Conservation (phyloP, 2,329 filamentous ascomycete species). For the Drechslerella coelobrocha region DNA sequence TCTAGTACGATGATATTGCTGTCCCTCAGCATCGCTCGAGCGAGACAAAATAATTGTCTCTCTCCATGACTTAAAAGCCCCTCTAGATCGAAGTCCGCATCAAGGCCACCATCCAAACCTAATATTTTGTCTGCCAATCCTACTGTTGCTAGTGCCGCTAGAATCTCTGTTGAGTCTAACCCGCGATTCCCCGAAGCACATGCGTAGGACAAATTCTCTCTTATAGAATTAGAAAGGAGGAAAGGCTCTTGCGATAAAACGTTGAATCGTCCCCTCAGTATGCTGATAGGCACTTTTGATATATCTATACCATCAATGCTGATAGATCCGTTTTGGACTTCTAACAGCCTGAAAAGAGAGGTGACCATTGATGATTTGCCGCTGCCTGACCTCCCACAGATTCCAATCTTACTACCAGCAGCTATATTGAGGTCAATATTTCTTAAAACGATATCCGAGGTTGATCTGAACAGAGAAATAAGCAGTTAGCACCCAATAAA, state of each 20-base stretch:
- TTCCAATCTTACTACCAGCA: slow-evolving; percentile 34
- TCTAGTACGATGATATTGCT: slow-evolving; percentile 40
- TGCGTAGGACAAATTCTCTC: slow-evolving; percentile 40
- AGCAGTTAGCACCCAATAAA: background rate
- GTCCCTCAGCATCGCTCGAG: slow-evolving; percentile 60
- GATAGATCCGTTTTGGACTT: slow-evolving; percentile 34
- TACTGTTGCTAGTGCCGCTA: slow-evolving; percentile 23
- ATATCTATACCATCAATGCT: slow-evolving; percentile 44
- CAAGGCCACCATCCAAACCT: slow-evolving; percentile 18
- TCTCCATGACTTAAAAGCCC: slow-evolving; percentile 34
- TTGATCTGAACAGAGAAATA: background rate
- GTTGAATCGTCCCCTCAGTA: slow-evolving; percentile 39
- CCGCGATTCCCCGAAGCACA: slow-evolving; percentile 21
- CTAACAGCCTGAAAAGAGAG: slow-evolving; percentile 36
- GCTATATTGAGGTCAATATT: slow-evolving; percentile 22
- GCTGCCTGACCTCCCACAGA: slow-evolving; percentile 49
- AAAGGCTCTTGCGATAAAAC: slow-evolving; percentile 50
- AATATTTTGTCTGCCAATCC: slow-evolving; percentile 39
- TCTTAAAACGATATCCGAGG: slow-evolving; percentile 44
- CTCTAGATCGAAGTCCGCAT: slow-evolving; percentile 41
- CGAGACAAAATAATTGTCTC: slow-evolving; percentile 63
- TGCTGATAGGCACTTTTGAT: slow-evolving; percentile 25
- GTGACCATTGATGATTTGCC: slow-evolving; percentile 49
- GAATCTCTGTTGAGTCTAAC: slow-evolving; percentile 21
- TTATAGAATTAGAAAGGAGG: slow-evolving; percentile 36